These are phyloP conservation scores for Plenodomus tracheiphilus DNA, from an alignment of 2,329 filamentous ascomycete genomes.

Conservation along the genomic window DNA sequence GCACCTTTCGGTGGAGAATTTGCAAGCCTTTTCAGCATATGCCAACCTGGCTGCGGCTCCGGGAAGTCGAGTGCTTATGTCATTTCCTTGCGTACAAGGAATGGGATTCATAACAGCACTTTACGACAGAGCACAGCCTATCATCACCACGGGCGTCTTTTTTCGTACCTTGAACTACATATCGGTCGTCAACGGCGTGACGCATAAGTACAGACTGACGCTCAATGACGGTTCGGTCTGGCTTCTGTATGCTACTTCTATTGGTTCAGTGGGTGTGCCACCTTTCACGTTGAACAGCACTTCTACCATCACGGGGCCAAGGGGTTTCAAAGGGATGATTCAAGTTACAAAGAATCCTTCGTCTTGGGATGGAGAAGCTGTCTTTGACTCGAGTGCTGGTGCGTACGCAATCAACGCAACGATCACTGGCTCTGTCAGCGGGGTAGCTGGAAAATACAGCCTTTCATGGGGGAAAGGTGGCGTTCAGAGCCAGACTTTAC, in stretches of 20 bases:
- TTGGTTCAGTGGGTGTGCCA: constrained; percentile 60
- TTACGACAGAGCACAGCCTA: constrained; percentile 71
- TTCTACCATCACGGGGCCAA: constrained; percentile 65
- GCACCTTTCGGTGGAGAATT: constrained; percentile 55
- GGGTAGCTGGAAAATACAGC: constrained; percentile 67
- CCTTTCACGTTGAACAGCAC: constrained; percentile 70
- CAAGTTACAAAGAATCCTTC: constrained; percentile 81
- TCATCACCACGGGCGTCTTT: constrained; percentile 74
- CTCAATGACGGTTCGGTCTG: constrained; percentile 66
- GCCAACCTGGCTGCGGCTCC: constrained; percentile 66
- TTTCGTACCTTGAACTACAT: constrained; percentile 66
- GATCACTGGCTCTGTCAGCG: constrained; percentile 50
- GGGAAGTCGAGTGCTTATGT: constrained; percentile 62
- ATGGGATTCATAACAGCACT: constrained; percentile 84
- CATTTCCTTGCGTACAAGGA: constrained; percentile 83
- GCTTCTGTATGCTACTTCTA: constrained; percentile 76
- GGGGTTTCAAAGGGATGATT: constrained; percentile 73
- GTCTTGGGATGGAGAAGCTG: constrained; percentile 59
- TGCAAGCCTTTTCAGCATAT: constrained; percentile 63
- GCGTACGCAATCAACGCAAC: constrained; percentile 69
- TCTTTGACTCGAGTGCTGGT: constrained; percentile 77
- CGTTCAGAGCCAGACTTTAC: constrained; percentile 57
- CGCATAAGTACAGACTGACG: constrained; percentile 23
- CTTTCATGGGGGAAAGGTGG: constrained; percentile 75
- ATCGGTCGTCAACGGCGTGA: constrained; percentile 45